phyloP scores from a whole-genome alignment of 306 rosid genomes.

The Medicago ruthenica region DNA sequence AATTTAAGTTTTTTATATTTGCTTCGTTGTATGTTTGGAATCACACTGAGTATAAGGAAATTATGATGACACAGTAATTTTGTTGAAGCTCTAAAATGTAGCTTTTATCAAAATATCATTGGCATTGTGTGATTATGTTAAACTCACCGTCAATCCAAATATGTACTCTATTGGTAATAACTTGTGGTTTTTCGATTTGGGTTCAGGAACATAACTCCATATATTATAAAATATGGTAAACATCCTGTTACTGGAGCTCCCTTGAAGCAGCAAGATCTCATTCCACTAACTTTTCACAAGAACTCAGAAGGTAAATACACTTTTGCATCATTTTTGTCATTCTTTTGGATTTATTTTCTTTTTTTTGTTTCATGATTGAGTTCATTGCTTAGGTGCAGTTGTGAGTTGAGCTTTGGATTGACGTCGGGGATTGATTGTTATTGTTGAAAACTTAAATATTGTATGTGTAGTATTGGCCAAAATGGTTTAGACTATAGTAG shows the following conservation, averaged over 20 bases:
- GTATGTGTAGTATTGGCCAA: background rate
- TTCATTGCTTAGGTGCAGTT: constrained; percentile 2
- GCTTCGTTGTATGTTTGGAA: background rate
- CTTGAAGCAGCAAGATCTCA: constrained; percentile 76
- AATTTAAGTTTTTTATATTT: background rate
- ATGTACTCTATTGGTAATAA: background rate
- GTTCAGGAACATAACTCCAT: constrained; percentile 81
- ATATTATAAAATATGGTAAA: constrained; percentile 83
- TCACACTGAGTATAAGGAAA: background rate
- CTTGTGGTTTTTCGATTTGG: constrained; percentile 37
- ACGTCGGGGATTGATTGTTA: background rate
- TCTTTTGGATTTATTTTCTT: background rate
- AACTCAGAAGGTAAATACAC: constrained; percentile 74
- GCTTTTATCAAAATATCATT: too few species aligned
- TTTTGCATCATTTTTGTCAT: background rate
- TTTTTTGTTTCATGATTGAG: background rate
- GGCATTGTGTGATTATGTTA: background rate
- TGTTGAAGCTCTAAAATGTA: background rate
- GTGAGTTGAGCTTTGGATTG: constrained; percentile 8
- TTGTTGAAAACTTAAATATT: background rate
- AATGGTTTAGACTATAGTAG: constrained; percentile 3
- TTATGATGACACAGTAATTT: background rate
- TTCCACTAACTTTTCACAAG: constrained; percentile 87
- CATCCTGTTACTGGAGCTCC: constrained; percentile 84
- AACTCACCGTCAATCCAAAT: background rate